Evolutionary conservation across 768 basidiomycete genomes (phyloP), one percentile per base, ranked within the genome.

Genomic region (Xerocomellus amylosporus): DNA sequence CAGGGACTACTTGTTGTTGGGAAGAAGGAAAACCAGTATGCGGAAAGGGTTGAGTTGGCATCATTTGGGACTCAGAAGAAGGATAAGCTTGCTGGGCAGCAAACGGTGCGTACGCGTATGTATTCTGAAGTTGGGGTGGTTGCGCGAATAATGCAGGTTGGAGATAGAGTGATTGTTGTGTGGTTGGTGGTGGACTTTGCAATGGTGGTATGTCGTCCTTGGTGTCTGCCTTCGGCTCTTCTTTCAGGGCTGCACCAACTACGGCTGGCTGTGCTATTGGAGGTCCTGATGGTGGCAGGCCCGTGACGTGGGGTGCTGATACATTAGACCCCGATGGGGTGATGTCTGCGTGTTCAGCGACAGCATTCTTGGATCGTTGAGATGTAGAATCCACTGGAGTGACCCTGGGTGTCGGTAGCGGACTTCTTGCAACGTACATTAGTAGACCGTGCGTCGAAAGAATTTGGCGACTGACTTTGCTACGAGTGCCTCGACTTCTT

Each of bases 361-460:
- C 33, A 46, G 53, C 46, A 22, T 44, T 51, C 24, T 46, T 45
- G n/a, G 42, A 46, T 42, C 41, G 51, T 19, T 59, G 65, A n/a
- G 61, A 49, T 3, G 57, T 33, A 19, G 60, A 54, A 37, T 74
- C 74, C 13, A 75, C 71, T 15, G 84, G 84, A 14, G 83, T 85
- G 15, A 76, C 73, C 26, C 85, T 75, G 17, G 85, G 85, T 4
- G 85, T 86, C 31, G 85, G 84, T 49, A 86, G 65, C 50, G 79
- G 76, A 62, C 80, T 82, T 80, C 79, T 84, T 79, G 66, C 63
- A 45, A 59, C 48, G 24, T 22, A 39, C 14, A 60, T 70, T 57
- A 66, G 49, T 49, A 51, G 43, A 52, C 22, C 55, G 47, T 58
- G 52, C 33, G 30, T 24, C 28, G 47, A 39, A 51, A 47, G 53